A percentile compares a stretch with the other conserved stretches of the same genome.
Evolutionary conservation across 805 yeast genomes (phyloP).

Genomic region (Sporopachydermia lactativora): DNA sequence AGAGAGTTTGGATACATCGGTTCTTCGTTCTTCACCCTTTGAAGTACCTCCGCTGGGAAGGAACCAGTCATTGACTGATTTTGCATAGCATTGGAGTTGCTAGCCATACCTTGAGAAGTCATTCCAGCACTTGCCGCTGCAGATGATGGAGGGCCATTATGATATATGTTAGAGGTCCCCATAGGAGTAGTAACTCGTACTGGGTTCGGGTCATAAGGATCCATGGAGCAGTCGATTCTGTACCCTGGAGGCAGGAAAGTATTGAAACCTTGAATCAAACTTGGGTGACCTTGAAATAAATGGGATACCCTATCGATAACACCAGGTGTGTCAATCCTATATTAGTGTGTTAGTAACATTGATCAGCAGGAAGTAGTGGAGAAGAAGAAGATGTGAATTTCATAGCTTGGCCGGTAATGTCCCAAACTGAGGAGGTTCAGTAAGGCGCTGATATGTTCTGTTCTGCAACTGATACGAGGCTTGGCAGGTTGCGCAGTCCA

Average conservation of each 20-base stretch:
- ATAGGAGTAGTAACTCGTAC: constrained; percentile 91
- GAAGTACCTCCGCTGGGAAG: constrained; percentile 8
- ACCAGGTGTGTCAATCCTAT: constrained; percentile 87
- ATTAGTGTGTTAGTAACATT: constrained; percentile 4
- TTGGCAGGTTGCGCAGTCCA: too few relatives aligned
- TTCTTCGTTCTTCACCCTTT: background rate
- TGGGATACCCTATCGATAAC: constrained; percentile 92
- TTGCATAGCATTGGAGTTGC: constrained; percentile 4
- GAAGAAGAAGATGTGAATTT: constrained; percentile 15
- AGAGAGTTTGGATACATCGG: constrained; percentile 9
- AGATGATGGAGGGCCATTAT: constrained; percentile 1
- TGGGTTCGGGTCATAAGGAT: constrained; percentile 83
- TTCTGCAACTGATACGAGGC: too few relatives aligned
- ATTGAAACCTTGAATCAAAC: constrained; percentile 91
- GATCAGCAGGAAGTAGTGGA: constrained; percentile 2
- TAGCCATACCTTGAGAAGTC: background rate
- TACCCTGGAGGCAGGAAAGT: constrained; percentile 97
- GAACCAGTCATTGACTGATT: constrained; percentile 5
- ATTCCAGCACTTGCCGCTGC: background rate
- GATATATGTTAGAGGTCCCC: constrained; percentile 53
- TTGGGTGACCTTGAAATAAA: constrained; percentile 67
- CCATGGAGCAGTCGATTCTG: constrained; percentile 77
- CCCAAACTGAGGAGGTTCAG: too few relatives aligned
- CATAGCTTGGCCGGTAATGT: background rate
- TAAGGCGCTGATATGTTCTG: too few relatives aligned